A percentile compares a stretch with the other conserved stretches of the same genome.
Evolutionary conservation across 768 basidiomycete species (phyloP).

Genomic region (Tricholoma furcatifolium): DNA sequence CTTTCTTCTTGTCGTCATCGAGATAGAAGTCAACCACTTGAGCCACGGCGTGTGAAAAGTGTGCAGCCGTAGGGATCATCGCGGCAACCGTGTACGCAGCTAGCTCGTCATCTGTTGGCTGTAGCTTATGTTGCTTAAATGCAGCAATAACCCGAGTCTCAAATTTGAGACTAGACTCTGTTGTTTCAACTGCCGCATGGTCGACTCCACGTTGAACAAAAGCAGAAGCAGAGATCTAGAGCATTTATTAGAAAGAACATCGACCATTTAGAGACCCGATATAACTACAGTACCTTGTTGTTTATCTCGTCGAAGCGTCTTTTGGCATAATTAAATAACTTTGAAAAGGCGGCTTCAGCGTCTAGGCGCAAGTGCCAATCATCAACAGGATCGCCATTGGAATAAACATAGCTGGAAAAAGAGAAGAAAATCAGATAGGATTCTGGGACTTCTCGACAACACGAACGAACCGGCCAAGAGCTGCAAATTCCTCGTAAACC

Average conservation of each 20-base stretch:
- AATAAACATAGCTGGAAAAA: conserved; percentile 39
- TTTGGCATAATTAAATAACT: conserved; percentile 29
- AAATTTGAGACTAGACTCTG: conserved; percentile 27
- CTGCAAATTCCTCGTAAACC: conserved; percentile 40
- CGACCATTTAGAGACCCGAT: background rate
- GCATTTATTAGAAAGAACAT: background rate
- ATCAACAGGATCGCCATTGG: conserved; percentile 41
- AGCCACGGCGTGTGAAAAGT: conserved; percentile 55
- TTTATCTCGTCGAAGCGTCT: conserved; percentile 27
- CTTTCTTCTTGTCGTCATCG: conserved; percentile 31
- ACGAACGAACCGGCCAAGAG: conserved; percentile 46
- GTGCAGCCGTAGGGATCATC: conserved; percentile 50
- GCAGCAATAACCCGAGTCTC: conserved; percentile 27
- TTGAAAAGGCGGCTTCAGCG: conserved; percentile 29
- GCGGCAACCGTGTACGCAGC: conserved; percentile 52
- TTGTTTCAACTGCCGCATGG: conserved; percentile 16
- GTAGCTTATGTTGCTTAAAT: conserved; percentile 8
- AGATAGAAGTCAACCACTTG: conserved; percentile 64
- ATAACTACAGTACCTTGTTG: conserved; percentile 14
- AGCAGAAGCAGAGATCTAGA: background rate
- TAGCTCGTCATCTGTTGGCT: conserved; percentile 30
- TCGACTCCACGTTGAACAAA: conserved; percentile 9
- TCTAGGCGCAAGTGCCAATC: conserved; percentile 47
- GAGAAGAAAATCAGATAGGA: background rate
- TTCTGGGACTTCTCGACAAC: background rate